Percentiles rank a stretch among this genome's conserved stretches.
phyloP scores from a whole-genome alignment of 768 basidiomycete species.

The Russula sp. region DNA sequence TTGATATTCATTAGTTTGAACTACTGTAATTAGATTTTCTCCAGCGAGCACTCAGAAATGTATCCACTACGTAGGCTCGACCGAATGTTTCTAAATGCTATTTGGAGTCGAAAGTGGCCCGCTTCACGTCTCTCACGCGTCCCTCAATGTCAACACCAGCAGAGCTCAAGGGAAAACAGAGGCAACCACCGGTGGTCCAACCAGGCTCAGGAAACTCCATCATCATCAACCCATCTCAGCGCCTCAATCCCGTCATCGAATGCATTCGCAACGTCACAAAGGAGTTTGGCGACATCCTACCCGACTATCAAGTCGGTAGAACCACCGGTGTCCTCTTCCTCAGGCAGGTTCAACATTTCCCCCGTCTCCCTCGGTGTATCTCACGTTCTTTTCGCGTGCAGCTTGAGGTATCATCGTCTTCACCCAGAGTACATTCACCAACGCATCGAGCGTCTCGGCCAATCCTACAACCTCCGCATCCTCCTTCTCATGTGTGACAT shows the following conservation, averaged over 20 bases:
- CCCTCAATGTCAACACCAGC: not conserved
- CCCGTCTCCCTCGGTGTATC: not conserved
- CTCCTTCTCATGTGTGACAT: slow-evolving; percentile 88
- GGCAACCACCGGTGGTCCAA: slow-evolving; percentile 30
- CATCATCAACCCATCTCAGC: slow-evolving; percentile 36
- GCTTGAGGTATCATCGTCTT: slow-evolving; percentile 89
- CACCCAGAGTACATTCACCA: slow-evolving; percentile 96
- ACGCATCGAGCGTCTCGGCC: slow-evolving; percentile 81
- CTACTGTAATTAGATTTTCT: no score
- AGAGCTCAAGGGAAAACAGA: not conserved
- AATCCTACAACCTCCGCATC: slow-evolving; percentile 75
- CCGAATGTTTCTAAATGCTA: no score
- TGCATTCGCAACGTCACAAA: slow-evolving; percentile 83
- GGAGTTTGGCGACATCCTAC: slow-evolving; percentile 89
- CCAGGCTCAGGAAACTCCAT: slow-evolving; percentile 31
- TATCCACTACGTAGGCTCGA: no score
- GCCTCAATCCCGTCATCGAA: slow-evolving; percentile 85
- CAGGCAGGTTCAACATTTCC: slow-evolving; percentile 61
- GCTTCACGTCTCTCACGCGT: no score
- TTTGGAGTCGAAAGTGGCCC: no score
- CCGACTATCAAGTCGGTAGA: slow-evolving; percentile 92
- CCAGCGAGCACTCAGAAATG: no score
- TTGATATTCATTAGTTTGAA: no score
- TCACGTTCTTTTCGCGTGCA: slow-evolving; percentile 27
- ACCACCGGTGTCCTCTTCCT: slow-evolving; percentile 91